phyloP scores from a whole-genome alignment of 805 yeast genomes.

The Pichia heedii region DNA sequence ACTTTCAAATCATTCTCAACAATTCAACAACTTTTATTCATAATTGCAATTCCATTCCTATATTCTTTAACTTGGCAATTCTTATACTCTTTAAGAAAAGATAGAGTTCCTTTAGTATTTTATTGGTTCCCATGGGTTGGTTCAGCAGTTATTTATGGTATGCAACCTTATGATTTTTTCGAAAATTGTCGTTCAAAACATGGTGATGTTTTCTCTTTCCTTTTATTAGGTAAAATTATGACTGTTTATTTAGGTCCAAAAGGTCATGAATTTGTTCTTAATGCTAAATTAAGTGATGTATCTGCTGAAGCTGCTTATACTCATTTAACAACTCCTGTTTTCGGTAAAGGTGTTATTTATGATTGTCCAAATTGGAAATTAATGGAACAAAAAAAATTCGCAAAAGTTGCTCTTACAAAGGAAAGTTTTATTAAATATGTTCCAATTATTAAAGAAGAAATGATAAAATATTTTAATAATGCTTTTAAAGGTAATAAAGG shows the following conservation, averaged over 20 bases:
- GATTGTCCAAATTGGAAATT: slow-evolving; percentile 90
- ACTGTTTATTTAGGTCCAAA: slow-evolving; percentile 95
- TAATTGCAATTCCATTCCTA: slow-evolving; percentile 47
- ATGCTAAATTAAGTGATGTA: slow-evolving; percentile 81
- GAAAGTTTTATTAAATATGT: slow-evolving; percentile 81
- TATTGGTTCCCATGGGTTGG: slow-evolving; percentile 97
- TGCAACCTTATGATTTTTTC: slow-evolving; percentile 89
- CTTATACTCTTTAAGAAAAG: slow-evolving; percentile 60
- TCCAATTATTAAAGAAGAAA: slow-evolving; percentile 79
- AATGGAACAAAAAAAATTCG: slow-evolving; percentile 98
- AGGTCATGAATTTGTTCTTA: slow-evolving; percentile 94
- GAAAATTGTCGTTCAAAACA: slow-evolving; percentile 66
- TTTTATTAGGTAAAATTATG: slow-evolving; percentile 83
- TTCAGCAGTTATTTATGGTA: slow-evolving; percentile 80
- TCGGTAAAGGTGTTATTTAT: slow-evolving; percentile 94
- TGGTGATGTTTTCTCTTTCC: slow-evolving; percentile 90
- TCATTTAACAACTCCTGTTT: slow-evolving; percentile 98
- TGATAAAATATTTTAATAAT: slow-evolving; percentile 50
- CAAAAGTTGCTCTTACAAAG: slow-evolving; percentile 77
- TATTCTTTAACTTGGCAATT: slow-evolving; percentile 62
- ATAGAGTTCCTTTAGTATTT: slow-evolving; percentile 83
- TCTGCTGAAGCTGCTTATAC: slow-evolving; percentile 95
- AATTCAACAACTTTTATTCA: slow-evolving; percentile 24
- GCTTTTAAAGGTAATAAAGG: slow-evolving; percentile 41
- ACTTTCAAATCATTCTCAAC: slow-evolving; percentile 15